Conservation (phyloP, 441 rosid species). For the Erodium chrysanthum region DNA sequence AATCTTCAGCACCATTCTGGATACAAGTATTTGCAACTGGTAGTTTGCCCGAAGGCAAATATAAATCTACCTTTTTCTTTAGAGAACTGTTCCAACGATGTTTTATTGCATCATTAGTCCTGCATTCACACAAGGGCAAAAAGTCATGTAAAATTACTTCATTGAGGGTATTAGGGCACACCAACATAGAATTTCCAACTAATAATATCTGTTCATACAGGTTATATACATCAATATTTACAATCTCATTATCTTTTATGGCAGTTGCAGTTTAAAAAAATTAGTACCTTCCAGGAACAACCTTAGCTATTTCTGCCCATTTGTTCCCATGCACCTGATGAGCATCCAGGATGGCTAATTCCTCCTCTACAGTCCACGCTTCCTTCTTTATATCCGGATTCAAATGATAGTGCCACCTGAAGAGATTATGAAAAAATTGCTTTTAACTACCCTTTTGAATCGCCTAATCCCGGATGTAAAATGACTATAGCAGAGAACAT, state of each 20-base stretch:
- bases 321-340: constrained; percentile 71
- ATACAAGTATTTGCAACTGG: constrained; percentile 37
- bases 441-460: too few species aligned
- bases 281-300: constrained; percentile 84
- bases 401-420: constrained; percentile 96
- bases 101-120: constrained; percentile 92
- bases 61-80: constrained; percentile 83
- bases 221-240: neutral
- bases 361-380: constrained; percentile 94
- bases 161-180: too few species aligned
- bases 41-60: constrained; percentile 57
- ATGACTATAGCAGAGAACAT: too few species aligned
- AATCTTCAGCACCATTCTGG: constrained; percentile 36
- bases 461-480: too few species aligned
- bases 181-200: neutral
- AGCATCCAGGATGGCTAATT: constrained; percentile 67
- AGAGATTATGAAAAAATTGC: constrained; percentile 13
- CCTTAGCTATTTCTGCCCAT: constrained; percentile 98
- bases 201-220: neutral
- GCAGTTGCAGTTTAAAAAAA: too few species aligned
- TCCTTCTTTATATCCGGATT: constrained; percentile 92
- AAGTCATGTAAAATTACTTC: too few species aligned
- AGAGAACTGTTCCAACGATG: constrained; percentile 97
- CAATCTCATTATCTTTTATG: too few species aligned
- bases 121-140: too few species aligned